Percentiles rank a stretch among this genome's conserved stretches.
phyloP scores from a whole-genome alignment of 495 filamentous ascomycete species.

The Penicillium coprophilum region DNA sequence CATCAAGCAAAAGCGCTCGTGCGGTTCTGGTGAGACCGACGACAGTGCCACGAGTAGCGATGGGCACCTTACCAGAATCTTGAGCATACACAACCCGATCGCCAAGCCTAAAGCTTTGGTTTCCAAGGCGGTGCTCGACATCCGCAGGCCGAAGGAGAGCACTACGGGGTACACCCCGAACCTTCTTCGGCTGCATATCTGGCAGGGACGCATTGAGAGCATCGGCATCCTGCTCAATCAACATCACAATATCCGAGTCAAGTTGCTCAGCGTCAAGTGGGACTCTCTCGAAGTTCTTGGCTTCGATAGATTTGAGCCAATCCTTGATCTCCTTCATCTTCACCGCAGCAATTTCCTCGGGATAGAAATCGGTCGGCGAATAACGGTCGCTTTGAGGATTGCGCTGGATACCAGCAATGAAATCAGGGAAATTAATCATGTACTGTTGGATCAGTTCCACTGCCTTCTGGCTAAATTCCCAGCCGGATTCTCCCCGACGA shows the following conservation, averaged over 20 bases:
- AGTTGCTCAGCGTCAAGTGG: slow-evolving; percentile 94
- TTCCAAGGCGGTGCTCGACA: slow-evolving; percentile 83
- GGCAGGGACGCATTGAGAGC: slow-evolving; percentile 48
- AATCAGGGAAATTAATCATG: slow-evolving; percentile 92
- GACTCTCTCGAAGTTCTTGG: slow-evolving; percentile 87
- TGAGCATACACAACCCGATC: slow-evolving; percentile 92
- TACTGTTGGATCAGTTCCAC: slow-evolving; percentile 78
- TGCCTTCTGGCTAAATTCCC: slow-evolving; percentile 92
- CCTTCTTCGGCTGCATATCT: slow-evolving; percentile 55
- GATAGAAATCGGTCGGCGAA: slow-evolving; percentile 84
- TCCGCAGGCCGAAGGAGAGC: slow-evolving; percentile 89
- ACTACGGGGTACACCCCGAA: slow-evolving; percentile 76
- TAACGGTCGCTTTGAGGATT: slow-evolving; percentile 73
- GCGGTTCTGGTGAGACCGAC: slow-evolving; percentile 86
- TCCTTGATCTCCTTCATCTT: slow-evolving; percentile 79
- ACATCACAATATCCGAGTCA: slow-evolving; percentile 81
- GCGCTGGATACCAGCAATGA: slow-evolving; percentile 80
- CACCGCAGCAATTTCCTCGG: slow-evolving; percentile 58
- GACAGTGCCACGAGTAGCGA: slow-evolving; percentile 87
- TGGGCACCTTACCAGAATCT: slow-evolving; percentile 91
- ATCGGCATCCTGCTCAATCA: slow-evolving; percentile 78
- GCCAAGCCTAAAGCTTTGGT: slow-evolving; percentile 81
- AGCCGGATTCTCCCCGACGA: slow-evolving; percentile 75
- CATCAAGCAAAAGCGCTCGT: slow-evolving; percentile 77
- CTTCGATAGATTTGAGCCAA: slow-evolving; percentile 88